These are phyloP conservation scores for Cryphonectria parasitica DNA, from an alignment of 2,329 filamentous ascomycete genomes.

Conservation along the genomic window DNA sequence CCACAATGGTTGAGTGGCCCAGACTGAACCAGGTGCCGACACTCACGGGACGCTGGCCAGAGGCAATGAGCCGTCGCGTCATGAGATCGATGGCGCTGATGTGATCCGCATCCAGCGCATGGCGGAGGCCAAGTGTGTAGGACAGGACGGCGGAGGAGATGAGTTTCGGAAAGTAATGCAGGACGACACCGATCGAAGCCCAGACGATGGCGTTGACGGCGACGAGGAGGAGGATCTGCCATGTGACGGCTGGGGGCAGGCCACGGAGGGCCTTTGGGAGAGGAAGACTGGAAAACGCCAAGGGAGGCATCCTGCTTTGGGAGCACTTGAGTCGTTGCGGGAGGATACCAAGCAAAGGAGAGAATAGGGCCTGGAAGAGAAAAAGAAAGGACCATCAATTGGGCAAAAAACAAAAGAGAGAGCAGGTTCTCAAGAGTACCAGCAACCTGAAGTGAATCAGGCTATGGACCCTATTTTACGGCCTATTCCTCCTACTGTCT, in stretches of 20 bases:
- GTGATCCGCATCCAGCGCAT: slow-evolving; percentile 98
- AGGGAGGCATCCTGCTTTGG: slow-evolving; percentile 25
- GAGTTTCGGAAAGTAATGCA: slow-evolving; percentile 61
- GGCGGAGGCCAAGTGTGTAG: slow-evolving; percentile 86
- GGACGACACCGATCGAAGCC: slow-evolving; percentile 56
- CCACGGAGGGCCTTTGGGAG: slow-evolving; percentile 37
- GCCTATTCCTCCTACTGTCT: not conserved
- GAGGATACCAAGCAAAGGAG: not conserved
- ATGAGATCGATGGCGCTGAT: slow-evolving; percentile 87
- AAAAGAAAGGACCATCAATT: not conserved
- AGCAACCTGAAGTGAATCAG: not conserved
- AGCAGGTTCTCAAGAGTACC: not conserved
- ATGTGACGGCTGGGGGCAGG: slow-evolving; percentile 42
- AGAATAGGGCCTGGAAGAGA: not conserved
- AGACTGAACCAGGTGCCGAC: slow-evolving; percentile 95
- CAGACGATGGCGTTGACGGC: slow-evolving; percentile 59
- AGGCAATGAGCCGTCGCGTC: slow-evolving; percentile 85
- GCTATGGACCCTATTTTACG: not conserved
- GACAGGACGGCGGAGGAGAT: slow-evolving; percentile 81
- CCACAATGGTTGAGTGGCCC: slow-evolving; percentile 90
- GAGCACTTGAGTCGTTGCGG: not conserved
- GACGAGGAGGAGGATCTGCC: slow-evolving; percentile 56
- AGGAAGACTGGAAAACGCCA: slow-evolving; percentile 30
- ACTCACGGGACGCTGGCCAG: slow-evolving; percentile 83
- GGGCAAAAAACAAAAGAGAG: not conserved